Evolutionary conservation across 176 grass and related monocot species (phyloP).

Genomic region (Olyra latifolia): DNA sequence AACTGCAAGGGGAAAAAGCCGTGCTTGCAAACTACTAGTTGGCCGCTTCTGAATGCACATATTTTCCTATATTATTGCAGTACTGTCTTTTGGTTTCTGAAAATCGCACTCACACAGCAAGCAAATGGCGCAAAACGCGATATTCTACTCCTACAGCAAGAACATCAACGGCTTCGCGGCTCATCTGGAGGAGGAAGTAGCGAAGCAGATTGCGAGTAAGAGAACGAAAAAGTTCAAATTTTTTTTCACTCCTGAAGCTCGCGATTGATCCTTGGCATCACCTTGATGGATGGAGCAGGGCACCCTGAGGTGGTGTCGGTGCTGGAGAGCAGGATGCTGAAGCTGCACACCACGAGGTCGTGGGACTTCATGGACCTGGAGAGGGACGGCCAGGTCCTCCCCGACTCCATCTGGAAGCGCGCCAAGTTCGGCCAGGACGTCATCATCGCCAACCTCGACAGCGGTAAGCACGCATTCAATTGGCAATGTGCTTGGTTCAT

Average conservation of each 20-base stretch:
- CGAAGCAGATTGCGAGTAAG: slow-evolving; percentile 53
- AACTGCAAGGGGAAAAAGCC: no score
- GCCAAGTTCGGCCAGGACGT: slow-evolving; percentile 51
- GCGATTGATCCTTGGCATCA: no score
- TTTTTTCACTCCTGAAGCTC: neutral
- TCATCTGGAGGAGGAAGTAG: slow-evolving; percentile 48
- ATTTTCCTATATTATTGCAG: no score
- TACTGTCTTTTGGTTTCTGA: neutral
- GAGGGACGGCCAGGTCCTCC: slow-evolving; percentile 28
- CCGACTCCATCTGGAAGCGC: slow-evolving; percentile 50
- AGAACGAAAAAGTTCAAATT: neutral
- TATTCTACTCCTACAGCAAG: slow-evolving; percentile 89
- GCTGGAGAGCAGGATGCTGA: slow-evolving; percentile 46
- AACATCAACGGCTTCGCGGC: slow-evolving; percentile 82
- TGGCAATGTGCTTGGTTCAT: neutral
- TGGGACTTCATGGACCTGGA: slow-evolving; percentile 70
- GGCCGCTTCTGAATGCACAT: no score
- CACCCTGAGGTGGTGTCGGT: slow-evolving; percentile 67
- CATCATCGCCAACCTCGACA: slow-evolving; percentile 74
- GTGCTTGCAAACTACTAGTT: no score
- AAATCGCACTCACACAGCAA: slow-evolving; percentile 24
- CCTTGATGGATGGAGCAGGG: slow-evolving; percentile 34
- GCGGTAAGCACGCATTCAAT: slow-evolving; percentile 36
- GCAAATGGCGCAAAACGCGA: slow-evolving; percentile 39
- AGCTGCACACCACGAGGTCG: slow-evolving; percentile 74